Evolutionary conservation across 2,329 filamentous ascomycete species (phyloP), one percentile per base, ranked within the genome.

Genomic region (Ophiocordyceps camponoti-floridani): DNA sequence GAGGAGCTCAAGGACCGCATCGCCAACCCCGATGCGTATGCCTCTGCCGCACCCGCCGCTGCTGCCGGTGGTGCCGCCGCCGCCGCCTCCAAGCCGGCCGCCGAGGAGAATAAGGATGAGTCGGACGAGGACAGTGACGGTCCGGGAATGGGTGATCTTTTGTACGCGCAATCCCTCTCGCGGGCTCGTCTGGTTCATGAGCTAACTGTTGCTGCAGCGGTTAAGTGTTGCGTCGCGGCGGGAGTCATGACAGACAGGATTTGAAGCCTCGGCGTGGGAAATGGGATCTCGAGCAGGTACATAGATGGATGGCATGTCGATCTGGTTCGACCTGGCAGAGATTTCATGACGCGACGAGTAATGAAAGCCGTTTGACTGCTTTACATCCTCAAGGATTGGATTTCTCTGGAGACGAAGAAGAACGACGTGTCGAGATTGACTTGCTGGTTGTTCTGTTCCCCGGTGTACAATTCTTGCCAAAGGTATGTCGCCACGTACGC

Each of bases 1-100:
- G 80, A 93, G 61, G 77, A 94, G 71, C 83, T 98, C 73, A 98
- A 98, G 84, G 91, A 98, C 73, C 87, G 91, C 66, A 95, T 98
- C 61, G 86, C 86, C 71, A 96, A 98, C 79, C 93, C 93, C 56
- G 91, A 98, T 46, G 86, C 86, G 46, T 98, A 96, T 67, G 91
- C 89, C 53, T 65, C 85, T 43, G 73, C 88, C 53, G 86, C 82
- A 53, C 86, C 89, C 47, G 77, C 64, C 52, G 82, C 79, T 46
- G 72, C 70, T 48, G 70, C 76, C 46, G 71, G 69, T 47, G 67
- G 68, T 44, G 62, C 67, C 48, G 68, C 66, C 50, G 62, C 67
- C 48, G 68, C 66, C 50, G 46, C 27, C 2, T 66, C 64, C 45
- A 72, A 68, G 50, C 68, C 68, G 50, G 70, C 73, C 56, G 72